Base-by-base conservation (phyloP, 306 rosid species). In the Quercus dentata region DNA sequence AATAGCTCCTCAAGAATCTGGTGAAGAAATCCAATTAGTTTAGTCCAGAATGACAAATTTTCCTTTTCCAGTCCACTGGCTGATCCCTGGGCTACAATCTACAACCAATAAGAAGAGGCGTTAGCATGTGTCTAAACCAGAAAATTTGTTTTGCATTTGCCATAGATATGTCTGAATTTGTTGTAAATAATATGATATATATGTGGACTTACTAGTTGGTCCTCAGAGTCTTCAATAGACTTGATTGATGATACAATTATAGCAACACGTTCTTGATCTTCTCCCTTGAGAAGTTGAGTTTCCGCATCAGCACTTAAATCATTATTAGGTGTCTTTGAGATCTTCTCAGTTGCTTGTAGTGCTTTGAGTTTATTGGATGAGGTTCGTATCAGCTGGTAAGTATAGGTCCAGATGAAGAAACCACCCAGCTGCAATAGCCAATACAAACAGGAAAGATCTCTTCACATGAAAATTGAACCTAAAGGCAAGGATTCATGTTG, bases 351-450 rank as follows among this genome's bases (percentile, higher is more conserved):
- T 75, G 83, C 91, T 83, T 86, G 82, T 28, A 87, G 83, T 38
- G 76, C 97, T 85, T 85, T 90, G 56, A 70, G 79, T 85, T 64
- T 86, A 54, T 59, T 14, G 6, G 93, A 80, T 1, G 93, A 84
- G 61, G 86, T 83, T 74, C 64, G 71, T 5, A 95, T 63, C 18
- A 82, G 80, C 67, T 91, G 96, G 78, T 78, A 91, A 55, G 94
- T 88, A 76, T 84, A 85, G 59, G 97, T 95, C 98, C 99, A 95
- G 28, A 93, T 80, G 88, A 83, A 95, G 76, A 95, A 69, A 51
- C 97, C 92, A 11, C 98, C 98, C 30, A 95, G 92, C 99, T 88
- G 79, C 78, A 87, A 80, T 78, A 15, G 10, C 77, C 74, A 69
- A 64, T 77, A 67, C 51, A 78, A 61, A 7, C 5, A 63, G 27